Evolutionary conservation across 441 rosid genomes (phyloP), one percentile per base, ranked within the genome.

Genomic region (Bruguiera hainesii): DNA sequence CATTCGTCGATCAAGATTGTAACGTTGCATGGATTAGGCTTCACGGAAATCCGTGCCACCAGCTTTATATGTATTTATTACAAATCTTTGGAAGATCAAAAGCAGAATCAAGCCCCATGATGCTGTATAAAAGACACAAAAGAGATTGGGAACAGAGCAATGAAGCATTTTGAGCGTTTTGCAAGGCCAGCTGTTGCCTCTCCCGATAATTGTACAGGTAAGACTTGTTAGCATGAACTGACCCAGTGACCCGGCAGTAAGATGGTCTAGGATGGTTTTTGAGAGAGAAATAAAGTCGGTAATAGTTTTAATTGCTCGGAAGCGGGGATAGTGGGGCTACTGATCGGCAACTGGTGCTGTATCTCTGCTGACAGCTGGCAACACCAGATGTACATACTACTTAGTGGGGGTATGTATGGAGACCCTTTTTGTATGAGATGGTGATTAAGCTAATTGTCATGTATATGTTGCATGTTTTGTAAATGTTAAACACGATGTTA

Each of bases 1-100:
- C 69, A n/a, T 73, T 61, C 83, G 84, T 46, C 90, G 91, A 46
- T 91, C 98, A 23, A 91, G 86, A 80, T 79, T 94, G 70, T 94
- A 76, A 73, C 11, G n/a, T 49, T 31, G 21, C 63, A 16, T 46
- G 60, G 13, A 35, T 52, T 31, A 35, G 21, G 49, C 65, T 28
- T 60, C 42, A 46, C 35, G 21, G 48, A 26, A 73, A 48, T 42
- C 21, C 28, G 25, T 51, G 66, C 37, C 19, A 28, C 20, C 35
- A 42, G 59, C 64, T 28, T 37, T 31, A 26, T 48, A 18, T 26
- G 48, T 68, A 39, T 33, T 56, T 23, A 46, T 30, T 37, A 51
- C 19, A 56, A 60, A 69, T 64, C 63, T 69, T 26, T 28, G 42
- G 72, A 63, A 21, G 59, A 25, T 37, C 52, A 23, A n/a, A 33